Evolutionary conservation across 164 flowering plant genomes (phyloP).

Genomic region (Warburgia ugandensis): DNA sequence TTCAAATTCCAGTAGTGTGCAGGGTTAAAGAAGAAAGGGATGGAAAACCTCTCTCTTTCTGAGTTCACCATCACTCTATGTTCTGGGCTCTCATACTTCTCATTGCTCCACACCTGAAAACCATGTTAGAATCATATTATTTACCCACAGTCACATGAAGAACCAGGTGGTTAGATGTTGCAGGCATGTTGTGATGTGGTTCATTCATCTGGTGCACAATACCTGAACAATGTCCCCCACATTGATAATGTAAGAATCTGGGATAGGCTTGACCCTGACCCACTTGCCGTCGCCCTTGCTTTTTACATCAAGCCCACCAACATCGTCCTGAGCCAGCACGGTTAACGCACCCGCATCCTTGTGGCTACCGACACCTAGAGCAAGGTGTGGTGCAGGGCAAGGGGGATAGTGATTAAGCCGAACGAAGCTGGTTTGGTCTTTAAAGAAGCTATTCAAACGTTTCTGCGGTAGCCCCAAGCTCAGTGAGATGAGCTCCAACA

Average conservation of each 20-base stretch:
- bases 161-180: no score
- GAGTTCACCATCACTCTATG: conserved; percentile 59
- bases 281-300: conserved; percentile 29
- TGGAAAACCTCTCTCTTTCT: conserved; percentile 47
- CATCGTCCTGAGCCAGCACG: conserved; percentile 30
- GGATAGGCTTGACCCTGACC: conserved; percentile 26
- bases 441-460: conserved; percentile 24
- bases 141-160: background rate
- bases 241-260: conserved; percentile 26
- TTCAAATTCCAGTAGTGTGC: conserved; percentile 33
- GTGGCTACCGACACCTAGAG: conserved; percentile 35
- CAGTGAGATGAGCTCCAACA: conserved; percentile 23
- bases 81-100: conserved; percentile 51
- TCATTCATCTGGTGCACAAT: background rate
- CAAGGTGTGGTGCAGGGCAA: conserved; percentile 29
- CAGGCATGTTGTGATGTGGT: background rate
- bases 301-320: conserved; percentile 32
- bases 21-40: conserved; percentile 54
- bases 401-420: conserved; percentile 39
- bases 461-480: conserved; percentile 24
- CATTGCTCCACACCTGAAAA: conserved; percentile 54
- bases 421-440: conserved; percentile 26
- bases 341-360: conserved; percentile 34
- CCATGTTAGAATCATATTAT: background rate
- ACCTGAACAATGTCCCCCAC: conserved; percentile 37